phyloP scores from a whole-genome alignment of 768 basidiomycete genomes.

The Lentinula boryana region DNA sequence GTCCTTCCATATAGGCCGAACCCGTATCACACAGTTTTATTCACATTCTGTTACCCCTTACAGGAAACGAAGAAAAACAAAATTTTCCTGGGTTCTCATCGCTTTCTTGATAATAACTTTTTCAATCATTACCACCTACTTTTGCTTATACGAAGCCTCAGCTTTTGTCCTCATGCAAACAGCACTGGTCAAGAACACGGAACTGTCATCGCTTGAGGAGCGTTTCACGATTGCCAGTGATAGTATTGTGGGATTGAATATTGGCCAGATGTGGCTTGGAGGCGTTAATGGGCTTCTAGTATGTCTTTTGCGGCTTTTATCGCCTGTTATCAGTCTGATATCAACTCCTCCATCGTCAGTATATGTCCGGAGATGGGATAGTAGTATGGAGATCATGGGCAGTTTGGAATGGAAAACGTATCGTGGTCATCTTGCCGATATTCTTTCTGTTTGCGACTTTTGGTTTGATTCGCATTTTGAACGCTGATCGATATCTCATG shows the following conservation, averaged over 20 bases:
- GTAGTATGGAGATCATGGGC: not conserved
- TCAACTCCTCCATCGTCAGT: not conserved
- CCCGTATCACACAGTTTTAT: too few relatives aligned
- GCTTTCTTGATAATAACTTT: not conserved
- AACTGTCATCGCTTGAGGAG: not conserved
- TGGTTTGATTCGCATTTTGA: not conserved
- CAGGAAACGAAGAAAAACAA: not conserved
- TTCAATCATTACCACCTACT: not conserved
- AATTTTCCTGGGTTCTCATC: not conserved
- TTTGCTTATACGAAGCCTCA: not conserved
- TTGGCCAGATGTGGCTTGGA: not conserved
- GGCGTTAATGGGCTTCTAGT: conserved; percentile 2
- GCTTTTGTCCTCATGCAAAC: not conserved
- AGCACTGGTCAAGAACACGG: not conserved
- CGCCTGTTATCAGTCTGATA: not conserved
- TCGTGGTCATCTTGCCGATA: not conserved
- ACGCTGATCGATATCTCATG: not conserved
- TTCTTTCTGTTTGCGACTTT: not conserved
- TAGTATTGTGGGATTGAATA: not conserved
- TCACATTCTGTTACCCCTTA: too few relatives aligned
- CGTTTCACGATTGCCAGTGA: not conserved
- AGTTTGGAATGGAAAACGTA: not conserved
- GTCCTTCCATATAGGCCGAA: not conserved
- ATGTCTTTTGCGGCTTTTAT: not conserved
- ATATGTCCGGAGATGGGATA: not conserved